phyloP scores from a whole-genome alignment of 2,329 filamentous ascomycete species.

The Plectosphaerella sp. region DNA sequence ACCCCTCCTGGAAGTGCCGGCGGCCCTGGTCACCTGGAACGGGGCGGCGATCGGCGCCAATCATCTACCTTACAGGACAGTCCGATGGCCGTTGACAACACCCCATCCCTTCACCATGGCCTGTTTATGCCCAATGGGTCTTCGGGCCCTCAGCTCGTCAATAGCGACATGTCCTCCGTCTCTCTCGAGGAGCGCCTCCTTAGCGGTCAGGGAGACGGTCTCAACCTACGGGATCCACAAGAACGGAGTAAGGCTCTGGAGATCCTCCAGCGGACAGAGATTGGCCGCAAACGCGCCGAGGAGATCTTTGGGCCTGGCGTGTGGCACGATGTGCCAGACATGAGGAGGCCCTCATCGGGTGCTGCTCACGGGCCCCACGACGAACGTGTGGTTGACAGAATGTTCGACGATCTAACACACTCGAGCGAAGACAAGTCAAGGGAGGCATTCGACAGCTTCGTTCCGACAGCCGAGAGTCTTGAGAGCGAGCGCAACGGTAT shows the following conservation, averaged over 20 bases:
- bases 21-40: not conserved
- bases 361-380: conserved; percentile 7
- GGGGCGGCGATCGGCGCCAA: conserved; percentile 1
- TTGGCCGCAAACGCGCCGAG: conserved; percentile 44
- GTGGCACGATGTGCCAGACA: conserved; percentile 29
- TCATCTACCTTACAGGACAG: conserved; percentile 22
- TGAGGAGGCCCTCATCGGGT: conserved; percentile 2
- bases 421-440: conserved; percentile 44
- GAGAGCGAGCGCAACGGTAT: conserved; percentile 43
- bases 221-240: conserved; percentile 39
- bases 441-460: conserved; percentile 22
- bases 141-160: conserved; percentile 36
- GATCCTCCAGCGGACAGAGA: conserved; percentile 45
- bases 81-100: conserved; percentile 32
- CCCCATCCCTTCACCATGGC: conserved; percentile 32
- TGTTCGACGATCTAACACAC: conserved; percentile 54
- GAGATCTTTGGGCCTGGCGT: conserved; percentile 46
- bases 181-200: conserved; percentile 48
- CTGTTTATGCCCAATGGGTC: conserved; percentile 33
- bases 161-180: conserved; percentile 32
- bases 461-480: conserved; percentile 34
- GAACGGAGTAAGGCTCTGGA: conserved; percentile 48
- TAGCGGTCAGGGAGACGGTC: conserved; percentile 37
- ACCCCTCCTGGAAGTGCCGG: conserved; percentile 9
- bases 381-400: conserved; percentile 45